These are phyloP conservation scores for Eruca vesicaria DNA, from an alignment of 441 rosid species.

Conservation along the genomic window DNA sequence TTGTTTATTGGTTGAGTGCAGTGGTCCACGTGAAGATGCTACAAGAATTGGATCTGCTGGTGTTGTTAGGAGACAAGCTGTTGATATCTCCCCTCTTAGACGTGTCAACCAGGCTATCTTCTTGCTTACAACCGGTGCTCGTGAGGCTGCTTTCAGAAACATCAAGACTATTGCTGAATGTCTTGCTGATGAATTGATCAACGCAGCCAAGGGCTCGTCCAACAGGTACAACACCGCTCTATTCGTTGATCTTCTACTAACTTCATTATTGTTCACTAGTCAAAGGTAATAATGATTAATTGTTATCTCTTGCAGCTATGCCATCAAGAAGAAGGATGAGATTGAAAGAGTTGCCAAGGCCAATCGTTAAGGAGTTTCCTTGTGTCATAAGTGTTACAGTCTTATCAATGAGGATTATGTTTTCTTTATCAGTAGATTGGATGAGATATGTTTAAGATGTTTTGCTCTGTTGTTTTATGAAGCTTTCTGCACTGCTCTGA, in stretches of 20 bases:
- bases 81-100: constrained; percentile 68
- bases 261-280: not conserved
- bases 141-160: constrained; percentile 70
- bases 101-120: constrained; percentile 70
- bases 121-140: constrained; percentile 64
- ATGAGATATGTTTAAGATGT: constrained; percentile 18
- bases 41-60: constrained; percentile 80
- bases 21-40: constrained; percentile 78
- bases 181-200: constrained; percentile 73
- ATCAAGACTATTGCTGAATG: constrained; percentile 75
- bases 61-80: constrained; percentile 81
- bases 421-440: not conserved
- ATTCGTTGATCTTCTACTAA: not conserved
- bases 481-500: constrained; percentile 7
- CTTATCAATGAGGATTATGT: not conserved
- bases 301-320: constrained; percentile 38
- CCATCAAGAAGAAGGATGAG: constrained; percentile 66
- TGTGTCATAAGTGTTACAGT: not conserved
- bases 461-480: constrained; percentile 9
- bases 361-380: constrained; percentile 30
- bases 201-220: constrained; percentile 69
- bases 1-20: constrained; percentile 12
- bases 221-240: constrained; percentile 41
- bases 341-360: constrained; percentile 47
- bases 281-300: not conserved